Base-by-base conservation (phyloP, 2,329 filamentous ascomycete genomes). In the Pseudogymnoascus sp. region DNA sequence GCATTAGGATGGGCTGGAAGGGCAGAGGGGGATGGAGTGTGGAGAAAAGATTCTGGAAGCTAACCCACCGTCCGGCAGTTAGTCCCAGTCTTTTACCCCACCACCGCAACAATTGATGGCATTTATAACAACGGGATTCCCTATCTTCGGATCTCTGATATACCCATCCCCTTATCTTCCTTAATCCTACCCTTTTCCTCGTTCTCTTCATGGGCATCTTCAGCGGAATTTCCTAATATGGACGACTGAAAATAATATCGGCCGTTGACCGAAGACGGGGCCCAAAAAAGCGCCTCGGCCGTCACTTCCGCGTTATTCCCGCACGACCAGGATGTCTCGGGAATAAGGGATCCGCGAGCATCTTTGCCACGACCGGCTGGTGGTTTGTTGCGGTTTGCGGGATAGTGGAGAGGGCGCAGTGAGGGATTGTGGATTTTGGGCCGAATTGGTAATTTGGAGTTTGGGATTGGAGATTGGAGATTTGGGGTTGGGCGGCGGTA, bases 271-370 rank as follows among this genome's bases (percentile, higher is more conserved):
- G 44, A 51, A 31, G 13, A 29, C 13, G 13, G 44, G 44, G 13
- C 44, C 44, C 6, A 51, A 29, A 44, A 51, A 51, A 15, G 44
- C 44, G 44, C 44, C 44, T 51, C 44, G 44, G 44, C 44, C 44
- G 44, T 51, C 44, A 9, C 44, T 51, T 51, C 44, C 44, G 44
- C 44, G 44, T 51, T 51, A 51, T 51, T 51, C 13, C 44, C 44
- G 44, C 25, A 21, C 21, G 25, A 10, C 44, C 15, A 51, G 44
- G 44, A 51, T 51, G 6, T 13, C 2, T 21, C 44, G 44, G 44
- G 27, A 51, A 51, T 51, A 51, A 31, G 44, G 44, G 44, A 51
- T 51, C 31, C 25, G 25, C 44, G 29, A 25, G 42, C 29, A 9
- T 29, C 25, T 29, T 9, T 29, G 42, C 13, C 42, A 29, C 25